phyloP scores from a whole-genome alignment of 1,284 basidiomycete species.

The Stygiomarasmius scandens region DNA sequence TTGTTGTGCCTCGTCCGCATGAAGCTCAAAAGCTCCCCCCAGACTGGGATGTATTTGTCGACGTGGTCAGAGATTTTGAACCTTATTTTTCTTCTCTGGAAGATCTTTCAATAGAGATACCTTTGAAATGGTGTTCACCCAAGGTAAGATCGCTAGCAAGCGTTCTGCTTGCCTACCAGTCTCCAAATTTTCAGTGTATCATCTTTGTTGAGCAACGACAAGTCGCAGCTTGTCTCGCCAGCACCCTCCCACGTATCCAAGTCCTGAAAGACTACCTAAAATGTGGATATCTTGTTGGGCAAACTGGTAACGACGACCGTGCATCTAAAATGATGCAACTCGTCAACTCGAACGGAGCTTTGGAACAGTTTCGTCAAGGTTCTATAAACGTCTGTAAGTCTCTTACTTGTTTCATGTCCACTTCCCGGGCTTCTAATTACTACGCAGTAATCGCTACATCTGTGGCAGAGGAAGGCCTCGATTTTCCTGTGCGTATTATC shows the following conservation, averaged over 20 bases:
- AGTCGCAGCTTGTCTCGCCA: constrained; percentile 70
- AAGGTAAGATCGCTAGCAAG: constrained; percentile 68
- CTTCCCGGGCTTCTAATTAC: constrained; percentile 10
- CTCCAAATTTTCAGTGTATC: constrained; percentile 71
- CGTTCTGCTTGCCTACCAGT: constrained; percentile 57
- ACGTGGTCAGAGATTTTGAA: constrained; percentile 54
- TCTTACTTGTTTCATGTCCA: constrained; percentile 3
- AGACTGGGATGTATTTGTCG: constrained; percentile 40
- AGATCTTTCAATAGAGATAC: constrained; percentile 36
- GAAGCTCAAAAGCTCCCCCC: constrained; percentile 3
- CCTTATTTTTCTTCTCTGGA: constrained; percentile 41
- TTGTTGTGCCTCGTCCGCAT: background rate
- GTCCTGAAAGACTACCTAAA: constrained; percentile 55
- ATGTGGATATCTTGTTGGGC: constrained; percentile 71
- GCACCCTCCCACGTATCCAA: constrained; percentile 56
- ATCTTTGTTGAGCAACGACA: constrained; percentile 85
- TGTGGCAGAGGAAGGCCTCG: constrained; percentile 87
- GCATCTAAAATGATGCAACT: constrained; percentile 1
- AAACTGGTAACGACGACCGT: constrained; percentile 47
- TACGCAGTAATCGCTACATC: constrained; percentile 75
- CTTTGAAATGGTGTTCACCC: constrained; percentile 67
- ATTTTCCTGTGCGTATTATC: constrained; percentile 65
- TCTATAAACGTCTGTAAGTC: constrained; percentile 67
- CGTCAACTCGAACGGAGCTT: constrained; percentile 34
- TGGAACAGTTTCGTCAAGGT: constrained; percentile 43